Evolutionary conservation across 495 filamentous ascomycete genomes (phyloP).

Genomic region (Aspergillus ostianus): DNA sequence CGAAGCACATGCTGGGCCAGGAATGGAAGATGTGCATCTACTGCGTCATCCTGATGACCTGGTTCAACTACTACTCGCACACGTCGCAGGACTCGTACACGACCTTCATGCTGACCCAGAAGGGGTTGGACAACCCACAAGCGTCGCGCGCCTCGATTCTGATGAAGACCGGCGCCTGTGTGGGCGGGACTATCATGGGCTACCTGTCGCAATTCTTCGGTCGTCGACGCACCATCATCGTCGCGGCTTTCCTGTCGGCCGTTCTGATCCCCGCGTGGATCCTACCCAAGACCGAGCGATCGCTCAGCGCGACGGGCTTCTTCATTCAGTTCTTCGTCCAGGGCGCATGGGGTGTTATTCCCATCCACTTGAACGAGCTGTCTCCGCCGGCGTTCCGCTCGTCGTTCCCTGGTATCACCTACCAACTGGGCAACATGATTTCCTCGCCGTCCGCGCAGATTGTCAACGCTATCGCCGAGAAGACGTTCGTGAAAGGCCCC

Average conservation of each 20-base stretch:
- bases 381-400: constrained; percentile 73
- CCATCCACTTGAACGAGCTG: constrained; percentile 77
- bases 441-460: constrained; percentile 71
- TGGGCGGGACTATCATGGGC: constrained; percentile 70
- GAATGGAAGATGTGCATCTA: constrained; percentile 74
- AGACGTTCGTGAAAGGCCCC: constrained; percentile 40
- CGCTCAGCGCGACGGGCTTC: constrained; percentile 66
- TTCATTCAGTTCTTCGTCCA: constrained; percentile 78
- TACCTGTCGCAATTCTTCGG: constrained; percentile 72
- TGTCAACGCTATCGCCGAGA: constrained; percentile 65
- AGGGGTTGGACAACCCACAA: constrained; percentile 56
- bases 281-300: constrained; percentile 53
- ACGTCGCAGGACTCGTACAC: constrained; percentile 75
- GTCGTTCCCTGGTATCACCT: constrained; percentile 49
- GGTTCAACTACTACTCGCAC: constrained; percentile 62
- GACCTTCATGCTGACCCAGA: constrained; percentile 68
- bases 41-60: constrained; percentile 69
- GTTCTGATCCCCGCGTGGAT: constrained; percentile 71
- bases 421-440: constrained; percentile 76
- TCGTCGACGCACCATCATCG: constrained; percentile 64
- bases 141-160: constrained; percentile 70
- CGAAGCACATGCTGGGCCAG: constrained; percentile 57
- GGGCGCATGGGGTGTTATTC: constrained; percentile 75
- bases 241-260: constrained; percentile 54
- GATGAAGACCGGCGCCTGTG: constrained; percentile 70